Evolutionary conservation across 2,329 filamentous ascomycete genomes (phyloP).

Genomic region (Remersonia thermophila): DNA sequence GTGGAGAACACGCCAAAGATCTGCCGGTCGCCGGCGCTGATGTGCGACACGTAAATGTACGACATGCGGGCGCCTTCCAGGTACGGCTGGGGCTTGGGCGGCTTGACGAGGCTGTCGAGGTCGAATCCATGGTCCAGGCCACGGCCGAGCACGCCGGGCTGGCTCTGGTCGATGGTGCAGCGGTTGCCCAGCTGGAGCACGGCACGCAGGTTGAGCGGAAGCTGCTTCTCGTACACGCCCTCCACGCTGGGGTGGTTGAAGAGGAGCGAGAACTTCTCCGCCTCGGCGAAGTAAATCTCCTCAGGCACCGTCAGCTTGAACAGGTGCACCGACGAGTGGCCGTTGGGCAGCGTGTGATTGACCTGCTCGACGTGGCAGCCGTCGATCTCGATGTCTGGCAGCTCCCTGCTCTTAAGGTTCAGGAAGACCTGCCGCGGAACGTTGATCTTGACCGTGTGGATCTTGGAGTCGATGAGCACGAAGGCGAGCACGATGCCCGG

Average conservation of each 20-base stretch:
- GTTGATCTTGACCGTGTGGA: conserved; percentile 77
- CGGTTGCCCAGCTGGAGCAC: conserved; percentile 80
- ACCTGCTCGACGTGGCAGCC: conserved; percentile 88
- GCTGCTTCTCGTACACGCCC: conserved; percentile 89
- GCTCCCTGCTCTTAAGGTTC: conserved; percentile 75
- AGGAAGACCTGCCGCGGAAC: conserved; percentile 84
- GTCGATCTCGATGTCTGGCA: conserved; percentile 78
- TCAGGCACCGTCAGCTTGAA: conserved; percentile 90
- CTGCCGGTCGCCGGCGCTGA: conserved; percentile 79
- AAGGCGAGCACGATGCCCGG: conserved; percentile 81
- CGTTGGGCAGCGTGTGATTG: conserved; percentile 85
- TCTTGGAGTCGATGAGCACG: conserved; percentile 84
- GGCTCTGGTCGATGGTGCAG: conserved; percentile 85
- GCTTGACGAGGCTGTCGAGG: conserved; percentile 58
- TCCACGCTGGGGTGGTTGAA: conserved; percentile 93
- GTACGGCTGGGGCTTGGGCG: conserved; percentile 55
- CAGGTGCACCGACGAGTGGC: conserved; percentile 82
- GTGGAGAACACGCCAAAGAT: conserved; percentile 92
- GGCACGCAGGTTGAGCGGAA: conserved; percentile 76
- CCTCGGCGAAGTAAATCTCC: conserved; percentile 72
- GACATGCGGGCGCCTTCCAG: conserved; percentile 61
- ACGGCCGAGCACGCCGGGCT: conserved; percentile 81
- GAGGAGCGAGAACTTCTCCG: conserved; percentile 67
- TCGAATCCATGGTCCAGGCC: conserved; percentile 93
- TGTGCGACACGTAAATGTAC: conserved; percentile 88